Conservation (phyloP, 2,329 filamentous ascomycete species). For the Botryotinia calthae region DNA sequence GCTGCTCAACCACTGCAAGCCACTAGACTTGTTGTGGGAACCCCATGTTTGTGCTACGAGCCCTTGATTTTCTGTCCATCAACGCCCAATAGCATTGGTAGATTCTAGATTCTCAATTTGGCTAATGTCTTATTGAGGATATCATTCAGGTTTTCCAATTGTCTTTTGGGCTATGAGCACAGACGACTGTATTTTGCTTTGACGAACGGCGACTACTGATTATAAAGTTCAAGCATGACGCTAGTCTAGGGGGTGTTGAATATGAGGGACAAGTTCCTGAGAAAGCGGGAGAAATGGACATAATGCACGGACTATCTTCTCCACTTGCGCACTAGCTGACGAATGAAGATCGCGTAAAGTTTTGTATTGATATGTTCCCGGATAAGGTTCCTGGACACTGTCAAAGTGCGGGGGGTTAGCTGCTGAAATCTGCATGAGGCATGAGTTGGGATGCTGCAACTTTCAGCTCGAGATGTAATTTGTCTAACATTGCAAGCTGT, state of each 20-base stretch:
- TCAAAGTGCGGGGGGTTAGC: not conserved
- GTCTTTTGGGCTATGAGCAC: not conserved
- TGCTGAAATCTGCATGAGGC: not conserved
- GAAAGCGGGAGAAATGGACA: not conserved
- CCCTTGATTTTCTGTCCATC: not conserved
- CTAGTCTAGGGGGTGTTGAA: not conserved
- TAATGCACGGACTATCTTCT: not conserved
- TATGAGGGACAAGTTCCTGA: not conserved
- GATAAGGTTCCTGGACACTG: not conserved
- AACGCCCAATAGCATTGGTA: not conserved
- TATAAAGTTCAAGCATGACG: not conserved
- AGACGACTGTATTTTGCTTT: not conserved
- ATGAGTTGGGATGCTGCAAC: not conserved
- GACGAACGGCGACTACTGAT: not conserved
- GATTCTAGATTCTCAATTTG: not conserved
- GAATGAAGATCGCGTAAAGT: not conserved
- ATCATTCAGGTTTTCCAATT: not conserved
- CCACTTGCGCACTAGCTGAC: not conserved
- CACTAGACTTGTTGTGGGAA: not conserved
- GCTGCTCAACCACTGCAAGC: not conserved
- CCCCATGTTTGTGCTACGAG: not conserved
- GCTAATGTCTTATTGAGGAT: not conserved
- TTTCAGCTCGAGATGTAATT: not conserved
- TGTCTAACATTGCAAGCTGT: not conserved
- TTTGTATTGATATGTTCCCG: not conserved